phyloP scores from a whole-genome alignment of 2,329 filamentous ascomycete species.

The Aspergillus intermedius region DNA sequence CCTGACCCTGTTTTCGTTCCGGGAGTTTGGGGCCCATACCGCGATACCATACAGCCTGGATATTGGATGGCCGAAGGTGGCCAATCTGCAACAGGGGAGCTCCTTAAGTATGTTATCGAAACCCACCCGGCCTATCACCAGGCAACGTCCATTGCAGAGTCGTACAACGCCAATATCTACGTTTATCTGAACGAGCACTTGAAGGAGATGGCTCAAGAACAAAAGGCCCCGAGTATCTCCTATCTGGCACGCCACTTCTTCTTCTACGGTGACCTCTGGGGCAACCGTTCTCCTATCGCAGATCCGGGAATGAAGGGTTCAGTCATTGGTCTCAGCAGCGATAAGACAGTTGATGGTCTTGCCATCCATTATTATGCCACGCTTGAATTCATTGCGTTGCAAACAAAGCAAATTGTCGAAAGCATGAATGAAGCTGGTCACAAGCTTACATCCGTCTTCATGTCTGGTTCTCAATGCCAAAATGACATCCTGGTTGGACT shows the following conservation, averaged over 20 bases:
- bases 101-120: slow-evolving; percentile 89
- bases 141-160: slow-evolving; percentile 70
- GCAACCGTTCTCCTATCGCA: slow-evolving; percentile 89
- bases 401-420: slow-evolving; percentile 91
- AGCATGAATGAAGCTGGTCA: slow-evolving; percentile 90
- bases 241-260: slow-evolving; percentile 92
- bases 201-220: slow-evolving; percentile 63
- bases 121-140: slow-evolving; percentile 87
- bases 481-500: slow-evolving; percentile 88
- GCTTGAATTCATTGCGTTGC: slow-evolving; percentile 96
- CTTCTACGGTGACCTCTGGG: slow-evolving; percentile 97
- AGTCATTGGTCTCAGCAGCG: slow-evolving; percentile 77
- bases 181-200: slow-evolving; percentile 90
- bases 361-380: slow-evolving; percentile 91
- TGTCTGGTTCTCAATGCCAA: slow-evolving; percentile 97
- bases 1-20: slow-evolving; percentile 86
- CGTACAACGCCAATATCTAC: slow-evolving; percentile 83
- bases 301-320: slow-evolving; percentile 89
- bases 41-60: slow-evolving; percentile 82
- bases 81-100: slow-evolving; percentile 90
- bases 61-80: slow-evolving; percentile 98
- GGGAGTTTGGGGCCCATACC: slow-evolving; percentile 95
- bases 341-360: slow-evolving; percentile 79
- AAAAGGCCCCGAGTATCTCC: slow-evolving; percentile 66
- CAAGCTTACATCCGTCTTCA: slow-evolving; percentile 86